Evolutionary conservation across 1,139 yeast genomes (phyloP).

Genomic region (Trichomonascaceae sp.): DNA sequence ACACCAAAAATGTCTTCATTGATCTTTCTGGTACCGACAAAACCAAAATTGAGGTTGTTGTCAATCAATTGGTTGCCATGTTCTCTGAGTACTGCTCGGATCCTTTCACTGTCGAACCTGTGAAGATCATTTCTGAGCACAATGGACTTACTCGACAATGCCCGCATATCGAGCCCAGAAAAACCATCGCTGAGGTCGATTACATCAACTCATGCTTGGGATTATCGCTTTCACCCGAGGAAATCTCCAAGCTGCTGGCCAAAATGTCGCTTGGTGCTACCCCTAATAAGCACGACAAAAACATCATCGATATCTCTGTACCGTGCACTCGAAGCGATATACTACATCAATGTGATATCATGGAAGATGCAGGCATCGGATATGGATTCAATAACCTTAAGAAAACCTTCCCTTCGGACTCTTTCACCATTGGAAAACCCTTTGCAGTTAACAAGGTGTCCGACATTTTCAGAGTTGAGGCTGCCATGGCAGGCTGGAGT

Average conservation of each 20-base stretch:
- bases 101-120: constrained; percentile 76
- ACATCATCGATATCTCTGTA: constrained; percentile 60
- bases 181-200: constrained; percentile 65
- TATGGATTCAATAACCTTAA: constrained; percentile 89
- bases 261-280: constrained; percentile 77
- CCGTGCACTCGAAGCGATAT: constrained; percentile 96
- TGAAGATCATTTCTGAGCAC: constrained; percentile 76
- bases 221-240: constrained; percentile 58
- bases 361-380: constrained; percentile 98
- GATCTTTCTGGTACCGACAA: constrained; percentile 95
- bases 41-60: constrained; percentile 86
- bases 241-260: constrained; percentile 60
- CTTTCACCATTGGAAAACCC: constrained; percentile 78
- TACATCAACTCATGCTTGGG: constrained; percentile 94
- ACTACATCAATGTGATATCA: constrained; percentile 94
- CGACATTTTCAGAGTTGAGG: constrained; percentile 84
- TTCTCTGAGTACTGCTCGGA: constrained; percentile 78
- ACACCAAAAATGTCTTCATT: constrained; percentile 83
- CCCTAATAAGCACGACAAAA: constrained; percentile 44
- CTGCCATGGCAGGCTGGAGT: constrained; percentile 92
- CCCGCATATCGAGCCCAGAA: constrained; percentile 67
- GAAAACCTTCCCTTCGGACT: constrained; percentile 74
- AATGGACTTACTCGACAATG: constrained; percentile 70
- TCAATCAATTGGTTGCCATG: constrained; percentile 92
- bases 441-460: constrained; percentile 86